Base-by-base conservation (phyloP, 1,284 basidiomycete species). In the Ceratobasidium sp. region DNA sequence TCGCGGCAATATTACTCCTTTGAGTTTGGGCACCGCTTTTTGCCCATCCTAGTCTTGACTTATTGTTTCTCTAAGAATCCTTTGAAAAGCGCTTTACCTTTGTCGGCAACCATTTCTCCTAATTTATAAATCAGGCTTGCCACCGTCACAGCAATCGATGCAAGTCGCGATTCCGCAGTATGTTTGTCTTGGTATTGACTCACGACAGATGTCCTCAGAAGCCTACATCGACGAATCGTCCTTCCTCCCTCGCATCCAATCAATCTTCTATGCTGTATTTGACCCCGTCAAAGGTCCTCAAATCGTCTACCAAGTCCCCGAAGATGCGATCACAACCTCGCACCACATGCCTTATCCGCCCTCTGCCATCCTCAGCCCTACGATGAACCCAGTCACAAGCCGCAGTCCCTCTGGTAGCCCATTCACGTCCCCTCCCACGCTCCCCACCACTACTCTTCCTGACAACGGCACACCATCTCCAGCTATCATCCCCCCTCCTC, bases 251-350 rank as follows among this genome's bases (percentile, higher is more conserved):
- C 90, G 92, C 59, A 93, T 97, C 70, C 89, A 93, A 79, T 95
- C 94, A 15, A 91, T 96, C 9, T 95, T 96, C 85, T 95, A 95
- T 81, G 91, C 94, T 17, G 90, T 93, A 15, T 97, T 97, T 82
- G 95, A 97, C 83, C 88, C 91, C 61, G 86, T 86, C 8, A 89
- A 92, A 79, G 96, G 95, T 0, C 93, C 95, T 17, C 94, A 94
- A 82, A 92, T 97, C 71, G 89, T 95, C 29, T 94, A 92, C 81
- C 95, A 97, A 83, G 94, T 97, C 7, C 95, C 95, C 0, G 96
- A 97, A 83, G 94, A 91, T 46, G 89, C 94, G 54, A 94, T 97
- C 78, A 86, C 88, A 57, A 76, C 77, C 54, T 68, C 80, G 3
- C 76, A 46, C 52, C 78, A 76, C 43, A 52, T 52, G 87, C 17